phyloP scores from a whole-genome alignment of 345 rosid species.

The Aurinia saxatilis region DNA sequence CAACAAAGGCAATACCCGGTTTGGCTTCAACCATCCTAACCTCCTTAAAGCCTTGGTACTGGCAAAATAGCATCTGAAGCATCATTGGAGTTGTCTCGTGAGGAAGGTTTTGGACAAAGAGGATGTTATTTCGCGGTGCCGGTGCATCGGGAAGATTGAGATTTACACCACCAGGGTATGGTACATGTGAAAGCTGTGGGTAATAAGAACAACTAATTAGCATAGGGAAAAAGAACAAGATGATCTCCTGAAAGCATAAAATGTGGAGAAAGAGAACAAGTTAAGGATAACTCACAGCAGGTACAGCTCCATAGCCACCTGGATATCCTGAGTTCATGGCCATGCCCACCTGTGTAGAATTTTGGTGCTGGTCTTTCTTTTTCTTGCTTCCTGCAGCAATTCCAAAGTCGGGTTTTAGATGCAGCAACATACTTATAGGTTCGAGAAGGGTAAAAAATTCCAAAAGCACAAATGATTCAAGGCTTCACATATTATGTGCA shows the following conservation, averaged over 20 bases:
- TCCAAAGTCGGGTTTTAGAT: neutral
- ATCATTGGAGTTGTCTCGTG: slow-evolving; percentile 73
- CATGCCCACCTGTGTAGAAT: slow-evolving; percentile 52
- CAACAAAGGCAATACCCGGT: slow-evolving; percentile 97
- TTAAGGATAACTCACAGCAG: slow-evolving; percentile 56
- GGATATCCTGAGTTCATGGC: slow-evolving; percentile 58
- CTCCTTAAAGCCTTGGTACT: slow-evolving; percentile 81
- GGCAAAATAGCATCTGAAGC: slow-evolving; percentile 74
- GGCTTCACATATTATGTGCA: neutral
- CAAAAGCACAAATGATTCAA: neutral
- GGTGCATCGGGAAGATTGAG: slow-evolving; percentile 72
- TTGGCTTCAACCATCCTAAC: slow-evolving; percentile 94
- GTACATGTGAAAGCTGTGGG: slow-evolving; percentile 74
- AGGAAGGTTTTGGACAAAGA: slow-evolving; percentile 90
- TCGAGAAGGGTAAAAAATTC: neutral
- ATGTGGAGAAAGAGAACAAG: neutral
- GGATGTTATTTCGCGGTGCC: slow-evolving; percentile 88
- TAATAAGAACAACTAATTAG: neutral
- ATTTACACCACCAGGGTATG: slow-evolving; percentile 61
- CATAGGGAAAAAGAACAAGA: neutral
- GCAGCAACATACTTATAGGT: neutral
- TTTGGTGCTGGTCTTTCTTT: slow-evolving; percentile 71
- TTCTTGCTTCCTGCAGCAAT: slow-evolving; percentile 53
- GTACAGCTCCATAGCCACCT: slow-evolving; percentile 68
- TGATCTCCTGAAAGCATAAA: neutral